Evolutionary conservation across 208 protist species (phyloP).

Genomic region (Acanthamoeba triangularis): DNA sequence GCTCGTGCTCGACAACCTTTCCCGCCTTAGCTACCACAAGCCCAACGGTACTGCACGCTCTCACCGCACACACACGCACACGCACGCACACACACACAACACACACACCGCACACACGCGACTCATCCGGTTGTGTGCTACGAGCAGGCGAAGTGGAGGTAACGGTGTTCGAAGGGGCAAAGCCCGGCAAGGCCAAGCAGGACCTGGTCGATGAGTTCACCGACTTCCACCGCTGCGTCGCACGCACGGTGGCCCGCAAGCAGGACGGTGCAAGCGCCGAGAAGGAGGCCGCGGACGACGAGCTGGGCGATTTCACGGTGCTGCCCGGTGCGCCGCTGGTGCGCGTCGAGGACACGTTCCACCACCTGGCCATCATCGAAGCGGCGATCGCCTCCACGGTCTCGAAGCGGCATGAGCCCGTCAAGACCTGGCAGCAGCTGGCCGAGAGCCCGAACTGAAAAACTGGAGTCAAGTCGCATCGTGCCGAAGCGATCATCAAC

Average conservation of each 20-base stretch:
- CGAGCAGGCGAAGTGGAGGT: neutral
- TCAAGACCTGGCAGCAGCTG: neutral
- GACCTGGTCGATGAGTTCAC: constrained; percentile 52
- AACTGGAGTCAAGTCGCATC: too few species aligned
- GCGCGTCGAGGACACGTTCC: constrained; percentile 46
- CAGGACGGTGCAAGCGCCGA: too few species aligned
- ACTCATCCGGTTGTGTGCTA: neutral
- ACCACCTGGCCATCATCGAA: constrained; percentile 42
- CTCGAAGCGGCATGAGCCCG: neutral
- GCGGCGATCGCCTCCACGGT: neutral
- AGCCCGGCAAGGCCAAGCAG: neutral
- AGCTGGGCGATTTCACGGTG: neutral
- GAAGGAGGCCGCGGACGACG: neutral
- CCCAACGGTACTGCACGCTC: neutral
- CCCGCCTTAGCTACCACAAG: neutral
- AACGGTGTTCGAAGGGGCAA: constrained; percentile 1
- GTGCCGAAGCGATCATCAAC: too few species aligned
- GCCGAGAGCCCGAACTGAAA: too few species aligned
- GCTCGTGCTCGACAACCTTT: constrained; percentile 32
- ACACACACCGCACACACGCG: too few species aligned
- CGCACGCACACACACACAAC: too few species aligned
- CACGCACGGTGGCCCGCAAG: neutral
- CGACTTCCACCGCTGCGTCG: constrained; percentile 31
- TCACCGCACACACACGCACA: too few species aligned
- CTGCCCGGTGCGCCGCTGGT: neutral